These are phyloP conservation scores for Phlebiopsis flavidoalba DNA, from an alignment of 768 basidiomycete genomes.

Conservation along the genomic window DNA sequence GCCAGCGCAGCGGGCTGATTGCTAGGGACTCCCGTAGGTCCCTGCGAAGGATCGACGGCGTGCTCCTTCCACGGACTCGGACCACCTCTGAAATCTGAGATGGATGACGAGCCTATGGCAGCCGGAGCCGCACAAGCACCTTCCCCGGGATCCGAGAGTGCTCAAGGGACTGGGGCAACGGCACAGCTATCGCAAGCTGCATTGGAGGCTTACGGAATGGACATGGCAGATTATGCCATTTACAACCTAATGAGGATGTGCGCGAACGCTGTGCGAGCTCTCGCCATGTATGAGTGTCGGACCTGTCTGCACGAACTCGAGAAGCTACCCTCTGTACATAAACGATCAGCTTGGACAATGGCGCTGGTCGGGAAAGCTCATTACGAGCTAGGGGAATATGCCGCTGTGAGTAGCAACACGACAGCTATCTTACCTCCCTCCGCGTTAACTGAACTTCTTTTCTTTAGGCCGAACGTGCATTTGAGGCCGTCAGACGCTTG, in stretches of 20 bases:
- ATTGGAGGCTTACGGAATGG: conserved; percentile 64
- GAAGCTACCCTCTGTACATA: conserved; percentile 66
- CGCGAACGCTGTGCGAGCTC: conserved; percentile 69
- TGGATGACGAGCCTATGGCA: conserved; percentile 53
- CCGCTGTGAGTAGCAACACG: conserved; percentile 53
- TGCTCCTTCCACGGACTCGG: conserved; percentile 44
- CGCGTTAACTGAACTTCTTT: not conserved
- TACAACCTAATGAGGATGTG: conserved; percentile 78
- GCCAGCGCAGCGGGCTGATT: not conserved
- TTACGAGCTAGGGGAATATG: conserved; percentile 88
- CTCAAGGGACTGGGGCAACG: conserved; percentile 40
- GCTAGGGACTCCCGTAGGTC: conserved; percentile 18
- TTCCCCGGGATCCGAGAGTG: conserved; percentile 34
- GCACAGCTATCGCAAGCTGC: conserved; percentile 64
- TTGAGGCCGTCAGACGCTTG: conserved; percentile 70
- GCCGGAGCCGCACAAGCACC: not conserved
- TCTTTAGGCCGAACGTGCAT: conserved; percentile 81
- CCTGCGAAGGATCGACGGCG: conserved; percentile 53
- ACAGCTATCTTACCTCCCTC: not conserved
- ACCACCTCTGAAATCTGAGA: conserved; percentile 70
- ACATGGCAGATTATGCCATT: conserved; percentile 78
- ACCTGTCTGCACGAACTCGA: conserved; percentile 74
- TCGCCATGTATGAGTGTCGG: conserved; percentile 73
- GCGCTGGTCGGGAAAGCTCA: conserved; percentile 82
- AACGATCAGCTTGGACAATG: conserved; percentile 72